Base-by-base conservation (phyloP, 2,329 filamentous ascomycete genomes). In the Helminthosporium solani region DNA sequence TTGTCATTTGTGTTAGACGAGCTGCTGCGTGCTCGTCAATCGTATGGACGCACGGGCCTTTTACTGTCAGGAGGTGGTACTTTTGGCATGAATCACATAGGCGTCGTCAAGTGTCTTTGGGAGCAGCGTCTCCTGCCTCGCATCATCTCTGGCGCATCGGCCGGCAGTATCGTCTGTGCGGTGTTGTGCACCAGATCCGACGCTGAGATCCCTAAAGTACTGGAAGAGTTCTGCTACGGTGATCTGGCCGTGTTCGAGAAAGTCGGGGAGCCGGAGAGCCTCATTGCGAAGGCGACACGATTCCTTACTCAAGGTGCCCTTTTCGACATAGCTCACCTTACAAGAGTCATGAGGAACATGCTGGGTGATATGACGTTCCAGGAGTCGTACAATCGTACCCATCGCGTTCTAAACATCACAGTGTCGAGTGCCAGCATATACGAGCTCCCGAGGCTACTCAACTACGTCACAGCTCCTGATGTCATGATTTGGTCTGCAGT, bases 401-500 rank as follows among this genome's bases (percentile, higher is more conserved):
- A 90, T 21, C 82, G 90, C 47, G 91, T 96, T 50, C 81, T 96
- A 62, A 97, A 96, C 67, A 96, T 97, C 30, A 91, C 88, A 47
- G 91, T 97, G 6, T 96, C 91, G 0, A 90, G 88, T 2, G 87
- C 89, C 1, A 89, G 88, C 14, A 80, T 92, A 44, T 94, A 95
- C 67, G 91, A 96, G 65, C 77, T 95, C 14, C 92, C 91, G 0
- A 78, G 88, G 30, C 75, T 97, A 0, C 78, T 97, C 57, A 97
- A 97, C 68, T 96, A 96, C 62, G 82, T 95, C 48, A 96, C 92
- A 0, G 87, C 92, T 0, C 91, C 92, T 0, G 94, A 96, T 64
- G 91, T 97, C 42, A 82, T 96, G 73, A 91, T 97, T 44, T 96
- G 91, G 90, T 96, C 91, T 14, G 92, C 92, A 27, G 91, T 96